Evolutionary conservation across 2,329 filamentous ascomycete species (phyloP), one percentile per base, ranked within the genome.

Genomic region (Aspergillus unguis): DNA sequence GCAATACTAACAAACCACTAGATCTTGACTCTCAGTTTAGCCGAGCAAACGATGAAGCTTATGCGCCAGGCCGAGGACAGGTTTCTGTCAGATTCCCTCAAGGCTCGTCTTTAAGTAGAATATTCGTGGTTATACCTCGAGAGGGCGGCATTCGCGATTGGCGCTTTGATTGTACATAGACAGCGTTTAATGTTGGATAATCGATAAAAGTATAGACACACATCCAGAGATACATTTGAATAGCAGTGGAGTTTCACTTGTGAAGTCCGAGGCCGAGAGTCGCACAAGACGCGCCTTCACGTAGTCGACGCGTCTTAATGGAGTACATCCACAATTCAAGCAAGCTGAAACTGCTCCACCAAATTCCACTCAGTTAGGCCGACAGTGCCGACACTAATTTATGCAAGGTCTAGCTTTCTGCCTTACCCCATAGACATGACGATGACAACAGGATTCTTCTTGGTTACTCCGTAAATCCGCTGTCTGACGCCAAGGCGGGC

Each of bases 21-120:
- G 81, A 91, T 97, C 68, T 75, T 97, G 61, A 99, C 92, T 1
- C 81, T 99, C 61, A 94, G 86, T 58, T 78, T 99, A 66, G 94
- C 94, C 3, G 94, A 99, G 75, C 94, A 99, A 77, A 97, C 94
- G 7, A 96, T 95, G 74, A 96, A 95, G 78, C 74, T 95, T 48
- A 85, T 99, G 76, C 82, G 87, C 59, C 87, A 83, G 70, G 73
- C 95, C 32, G 94, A 99, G 74, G 75, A 80, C 58, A 73, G 77
- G 25, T 68, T 85, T 53, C 65, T 83, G 25, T 73, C 79, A 8
- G 70, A 76, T 23, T 71, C 72, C 5, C 50, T 75, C 32, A 76
- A 75, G 57, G 74, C 74, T 25, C 76, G 73, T 56, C 67, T 81
- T 62, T 82, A 71, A 9, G 42, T 17, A 32, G 23, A n/a, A 32